Evolutionary conservation across 352 stramenopile genomes (phyloP), one percentile per base, ranked within the genome.

Genomic region (Globisporangium rhizosaccharum): DNA sequence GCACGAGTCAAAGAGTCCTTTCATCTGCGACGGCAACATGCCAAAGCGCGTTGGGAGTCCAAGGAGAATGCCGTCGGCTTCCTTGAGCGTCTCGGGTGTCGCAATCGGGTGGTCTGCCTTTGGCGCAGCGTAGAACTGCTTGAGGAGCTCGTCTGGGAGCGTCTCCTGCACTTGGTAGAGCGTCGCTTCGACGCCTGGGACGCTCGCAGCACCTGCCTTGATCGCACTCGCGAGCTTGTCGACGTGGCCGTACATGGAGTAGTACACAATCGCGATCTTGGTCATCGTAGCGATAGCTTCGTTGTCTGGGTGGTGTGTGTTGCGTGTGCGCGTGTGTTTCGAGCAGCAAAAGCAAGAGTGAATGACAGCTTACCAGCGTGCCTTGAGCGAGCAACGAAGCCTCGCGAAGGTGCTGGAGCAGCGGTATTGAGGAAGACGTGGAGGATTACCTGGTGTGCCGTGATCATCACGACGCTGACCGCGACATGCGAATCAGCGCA

Each of bases 181-280:
- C 28, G 60, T 56, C 28, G 78, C 81, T 15, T 72, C 62, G 12
- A 85, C 76, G 37, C 85, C 85, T 9, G 67, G 68, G 6, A 77
- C 73, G 20, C 67, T 62, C 45, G 81, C 71, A 28, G 92, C 67
- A 33, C 85, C 86, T 8, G 74, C 68, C 53, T 85, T 85, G 57
- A 95, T 75, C 45, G 71, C 62, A 15, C 75, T 69, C 20, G 84
- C 83, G 70, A 96, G 58, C 56, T 75, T 80, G 53, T 62, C 64
- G 51, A 96, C 72, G 53, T 96, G 87, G 26, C 85, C 85, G 70
- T 95, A 95, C 59, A 90, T 83, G 67, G 72, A 88, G 69, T 92
- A 92, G 68, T 87, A 87, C 45, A 92, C 62, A 57, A 92, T 84
- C 8, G 79, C 79, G 51, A 92, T 77, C 57, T 88, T 90, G 36